phyloP scores from a whole-genome alignment of 75 land plant genomes.

The Picea sitchensis region DNA sequence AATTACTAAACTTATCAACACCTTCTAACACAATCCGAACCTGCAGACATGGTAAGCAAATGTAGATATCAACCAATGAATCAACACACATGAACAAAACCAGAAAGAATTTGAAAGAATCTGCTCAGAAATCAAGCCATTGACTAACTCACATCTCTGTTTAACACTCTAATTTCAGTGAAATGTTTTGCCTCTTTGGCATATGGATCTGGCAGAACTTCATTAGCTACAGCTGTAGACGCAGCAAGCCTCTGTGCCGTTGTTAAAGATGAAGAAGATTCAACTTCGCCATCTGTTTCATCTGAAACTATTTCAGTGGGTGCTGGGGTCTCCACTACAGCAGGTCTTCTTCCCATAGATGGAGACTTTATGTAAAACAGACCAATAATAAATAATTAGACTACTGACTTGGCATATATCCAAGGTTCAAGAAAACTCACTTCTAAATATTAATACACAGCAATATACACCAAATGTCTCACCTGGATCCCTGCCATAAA shows the following conservation, averaged over 20 bases:
- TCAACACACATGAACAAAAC: neutral
- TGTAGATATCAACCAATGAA: neutral
- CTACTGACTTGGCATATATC: neutral
- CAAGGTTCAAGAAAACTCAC: neutral
- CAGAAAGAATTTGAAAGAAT: constrained; percentile 1
- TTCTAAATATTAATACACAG: neutral
- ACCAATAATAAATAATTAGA: neutral
- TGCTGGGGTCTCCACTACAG: constrained; percentile 23
- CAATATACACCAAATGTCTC: constrained; percentile 1
- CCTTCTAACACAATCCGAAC: constrained; percentile 93
- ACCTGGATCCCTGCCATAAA: constrained; percentile 98
- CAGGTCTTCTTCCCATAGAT: constrained; percentile 86
- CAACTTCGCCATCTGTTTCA: constrained; percentile 68
- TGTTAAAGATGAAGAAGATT: constrained; percentile 41
- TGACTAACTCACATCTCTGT: constrained; percentile 70
- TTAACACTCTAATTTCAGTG: constrained; percentile 80
- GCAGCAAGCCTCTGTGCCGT: constrained; percentile 89
- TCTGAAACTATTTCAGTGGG: constrained; percentile 20
- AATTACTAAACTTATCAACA: constrained; percentile 82
- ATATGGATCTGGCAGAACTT: constrained; percentile 76
- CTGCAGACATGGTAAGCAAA: constrained; percentile 29
- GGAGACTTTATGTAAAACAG: constrained; percentile 56
- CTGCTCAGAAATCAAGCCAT: neutral
- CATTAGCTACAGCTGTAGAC: constrained; percentile 41
- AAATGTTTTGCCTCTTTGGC: constrained; percentile 94